phyloP scores from a whole-genome alignment of 2,329 filamentous ascomycete species.

The Pezicula radicicola region DNA sequence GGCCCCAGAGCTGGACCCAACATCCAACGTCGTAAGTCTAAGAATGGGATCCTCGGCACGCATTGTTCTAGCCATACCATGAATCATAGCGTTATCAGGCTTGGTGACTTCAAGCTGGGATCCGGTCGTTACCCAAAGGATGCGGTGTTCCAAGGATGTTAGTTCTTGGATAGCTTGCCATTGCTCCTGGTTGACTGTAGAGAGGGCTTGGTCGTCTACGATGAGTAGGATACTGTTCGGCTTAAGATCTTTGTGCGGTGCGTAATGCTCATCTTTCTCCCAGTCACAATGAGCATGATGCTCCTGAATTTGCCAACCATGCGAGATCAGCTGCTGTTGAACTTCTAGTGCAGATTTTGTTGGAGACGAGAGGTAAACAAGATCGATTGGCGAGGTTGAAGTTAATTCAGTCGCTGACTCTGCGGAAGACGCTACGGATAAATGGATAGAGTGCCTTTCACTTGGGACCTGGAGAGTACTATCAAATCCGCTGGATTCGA shows the following conservation, averaged over 20 bases:
- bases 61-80: conserved; percentile 4
- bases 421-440: background rate
- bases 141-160: background rate
- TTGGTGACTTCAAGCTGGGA: conserved; percentile 2
- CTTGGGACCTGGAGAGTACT: background rate
- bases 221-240: conserved; percentile 8
- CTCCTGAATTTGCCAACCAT: background rate
- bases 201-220: conserved; percentile 11
- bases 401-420: background rate
- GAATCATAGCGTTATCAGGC: conserved; percentile 4
- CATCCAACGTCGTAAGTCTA: conserved; percentile 12
- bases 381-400: background rate
- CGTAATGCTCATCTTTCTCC: background rate
- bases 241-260: background rate
- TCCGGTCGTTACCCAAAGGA: conserved; percentile 9
- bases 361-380: background rate
- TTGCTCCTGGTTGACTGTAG: background rate
- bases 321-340: background rate
- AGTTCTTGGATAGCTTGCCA: conserved; percentile 13
- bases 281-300: background rate
- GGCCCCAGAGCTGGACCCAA: background rate
- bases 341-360: background rate
- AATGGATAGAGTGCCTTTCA: background rate
- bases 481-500: background rate
- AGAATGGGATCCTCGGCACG: conserved; percentile 7